Conservation (phyloP, 2,329 filamentous ascomycete species). For the Fusarium anthophilum region DNA sequence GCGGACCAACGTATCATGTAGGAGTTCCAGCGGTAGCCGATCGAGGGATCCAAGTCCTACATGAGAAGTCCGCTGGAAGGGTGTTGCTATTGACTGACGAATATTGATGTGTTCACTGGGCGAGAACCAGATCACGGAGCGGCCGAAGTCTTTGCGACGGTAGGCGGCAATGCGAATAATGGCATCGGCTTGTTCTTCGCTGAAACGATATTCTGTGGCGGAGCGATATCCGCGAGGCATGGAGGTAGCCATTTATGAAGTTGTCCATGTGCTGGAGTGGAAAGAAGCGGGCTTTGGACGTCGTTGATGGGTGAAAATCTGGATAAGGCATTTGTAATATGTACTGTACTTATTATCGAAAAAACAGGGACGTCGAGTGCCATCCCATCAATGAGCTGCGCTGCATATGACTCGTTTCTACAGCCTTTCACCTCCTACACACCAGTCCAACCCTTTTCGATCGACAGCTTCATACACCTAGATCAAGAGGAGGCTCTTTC, state of each 20-base stretch:
- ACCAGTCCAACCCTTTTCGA: rapidly evolving
- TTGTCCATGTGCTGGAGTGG: no score
- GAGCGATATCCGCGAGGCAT: neutral
- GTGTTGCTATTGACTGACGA: neutral
- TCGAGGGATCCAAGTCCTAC: neutral
- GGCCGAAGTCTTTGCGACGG: neutral
- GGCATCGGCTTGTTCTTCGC: neutral
- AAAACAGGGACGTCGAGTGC: neutral
- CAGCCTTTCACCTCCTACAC: rapidly evolving
- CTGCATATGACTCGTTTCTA: rapidly evolving
- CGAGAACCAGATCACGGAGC: neutral
- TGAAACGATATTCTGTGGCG: neutral
- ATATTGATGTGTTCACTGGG: neutral
- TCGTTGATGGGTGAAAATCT: neutral
- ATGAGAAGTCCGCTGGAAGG: neutral
- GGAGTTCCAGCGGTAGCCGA: neutral
- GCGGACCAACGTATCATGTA: conserved; percentile 36
- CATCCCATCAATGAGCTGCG: neutral
- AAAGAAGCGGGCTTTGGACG: no score
- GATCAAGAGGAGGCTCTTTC: no score
- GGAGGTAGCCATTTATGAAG: rapidly evolving
- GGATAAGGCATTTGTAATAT: rapidly evolving
- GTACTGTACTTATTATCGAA: no score
- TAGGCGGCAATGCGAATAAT: neutral
- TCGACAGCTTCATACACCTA: neutral